These are phyloP conservation scores for Colletotrichum scovillei DNA, from an alignment of 2,329 filamentous ascomycete genomes.

Conservation along the genomic window DNA sequence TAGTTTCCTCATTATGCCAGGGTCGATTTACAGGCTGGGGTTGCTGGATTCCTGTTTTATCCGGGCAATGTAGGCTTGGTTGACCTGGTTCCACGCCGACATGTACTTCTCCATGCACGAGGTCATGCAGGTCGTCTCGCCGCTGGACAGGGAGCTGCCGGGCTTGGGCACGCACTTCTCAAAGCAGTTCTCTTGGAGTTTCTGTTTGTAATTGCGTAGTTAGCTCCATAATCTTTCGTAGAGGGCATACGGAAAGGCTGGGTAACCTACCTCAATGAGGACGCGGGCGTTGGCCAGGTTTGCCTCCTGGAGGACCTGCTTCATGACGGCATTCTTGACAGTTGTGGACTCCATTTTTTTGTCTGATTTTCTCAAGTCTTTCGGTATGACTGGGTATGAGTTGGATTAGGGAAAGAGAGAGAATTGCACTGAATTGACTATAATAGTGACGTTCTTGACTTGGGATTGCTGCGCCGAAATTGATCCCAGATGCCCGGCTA, in stretches of 20 bases:
- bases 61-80: constrained; percentile 73
- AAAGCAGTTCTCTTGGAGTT: constrained; percentile 86
- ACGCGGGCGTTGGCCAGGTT: constrained; percentile 76
- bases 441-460: constrained; percentile 3
- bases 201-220: constrained; percentile 56
- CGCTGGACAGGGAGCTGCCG: constrained; percentile 71
- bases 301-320: constrained; percentile 72
- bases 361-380: neutral
- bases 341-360: constrained; percentile 66
- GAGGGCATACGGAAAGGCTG: neutral
- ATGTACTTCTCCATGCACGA: constrained; percentile 90
- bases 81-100: constrained; percentile 80
- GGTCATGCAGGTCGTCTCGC: constrained; percentile 78
- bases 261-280: constrained; percentile 73
- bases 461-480: constrained; percentile 4
- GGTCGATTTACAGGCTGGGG: constrained; percentile 30
- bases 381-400: constrained; percentile 30
- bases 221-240: neutral
- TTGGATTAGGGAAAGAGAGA: neutral
- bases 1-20: neutral
- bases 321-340: constrained; percentile 72
- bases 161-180: constrained; percentile 80
- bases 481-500: neutral
- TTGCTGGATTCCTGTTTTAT: constrained; percentile 68
- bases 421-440: neutral